Evolutionary conservation across 1,139 yeast species (phyloP).

Genomic region (Hyphopichia buzzinii): DNA sequence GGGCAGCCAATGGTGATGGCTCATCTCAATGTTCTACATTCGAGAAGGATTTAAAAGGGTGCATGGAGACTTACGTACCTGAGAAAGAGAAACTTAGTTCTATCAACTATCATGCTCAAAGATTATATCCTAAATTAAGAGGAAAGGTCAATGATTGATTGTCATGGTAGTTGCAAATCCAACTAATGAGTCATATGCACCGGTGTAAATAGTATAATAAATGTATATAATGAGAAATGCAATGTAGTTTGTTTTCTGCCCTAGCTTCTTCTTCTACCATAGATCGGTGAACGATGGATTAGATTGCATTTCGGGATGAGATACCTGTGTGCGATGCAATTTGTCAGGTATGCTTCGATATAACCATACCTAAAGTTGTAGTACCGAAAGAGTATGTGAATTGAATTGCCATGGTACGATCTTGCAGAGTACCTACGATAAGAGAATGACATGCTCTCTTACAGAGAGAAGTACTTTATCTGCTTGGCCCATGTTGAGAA

Average conservation of each 20-base stretch:
- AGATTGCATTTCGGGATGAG: too few relatives aligned
- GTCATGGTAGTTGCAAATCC: slow-evolving; percentile 9
- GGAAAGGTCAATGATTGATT: slow-evolving; percentile 67
- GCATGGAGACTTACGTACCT: slow-evolving; percentile 50
- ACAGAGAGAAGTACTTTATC: too few relatives aligned
- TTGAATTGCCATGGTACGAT: too few relatives aligned
- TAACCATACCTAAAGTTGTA: too few relatives aligned
- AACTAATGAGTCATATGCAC: not conserved
- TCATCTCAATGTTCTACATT: slow-evolving; percentile 60
- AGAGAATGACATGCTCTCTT: too few relatives aligned
- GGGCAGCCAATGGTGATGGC: slow-evolving; percentile 96
- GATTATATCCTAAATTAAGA: slow-evolving; percentile 75
- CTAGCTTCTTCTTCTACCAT: not conserved
- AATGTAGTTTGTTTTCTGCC: not conserved
- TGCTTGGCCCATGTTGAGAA: too few relatives aligned
- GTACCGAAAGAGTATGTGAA: too few relatives aligned
- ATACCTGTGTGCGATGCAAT: too few relatives aligned
- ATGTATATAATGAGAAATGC: not conserved
- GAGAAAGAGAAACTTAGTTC: slow-evolving; percentile 47
- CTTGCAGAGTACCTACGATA: too few relatives aligned
- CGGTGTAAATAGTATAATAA: not conserved
- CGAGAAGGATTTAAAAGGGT: slow-evolving; percentile 50
- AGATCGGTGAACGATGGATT: too few relatives aligned
- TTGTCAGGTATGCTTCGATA: too few relatives aligned
- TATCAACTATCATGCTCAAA: slow-evolving; percentile 79